Evolutionary conservation across 2,329 filamentous ascomycete species (phyloP).

Genomic region (Thermothelomyces thermophilus): DNA sequence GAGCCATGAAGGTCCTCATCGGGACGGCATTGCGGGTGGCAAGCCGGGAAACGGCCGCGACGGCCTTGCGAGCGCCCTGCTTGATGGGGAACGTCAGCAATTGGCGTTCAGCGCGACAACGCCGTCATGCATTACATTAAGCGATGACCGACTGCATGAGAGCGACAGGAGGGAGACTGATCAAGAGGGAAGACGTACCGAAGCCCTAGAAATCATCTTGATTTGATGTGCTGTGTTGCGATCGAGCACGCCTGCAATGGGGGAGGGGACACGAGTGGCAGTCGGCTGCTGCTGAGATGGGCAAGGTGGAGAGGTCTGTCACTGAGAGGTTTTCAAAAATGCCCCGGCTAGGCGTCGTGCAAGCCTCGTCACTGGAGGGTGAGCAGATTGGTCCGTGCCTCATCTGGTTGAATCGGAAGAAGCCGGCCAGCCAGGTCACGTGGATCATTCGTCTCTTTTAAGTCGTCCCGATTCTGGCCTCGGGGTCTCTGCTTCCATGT

Average conservation of each 20-base stretch:
- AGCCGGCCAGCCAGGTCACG: slow-evolving; percentile 22
- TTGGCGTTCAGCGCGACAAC: slow-evolving; percentile 16
- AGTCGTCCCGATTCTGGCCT: too few relatives aligned
- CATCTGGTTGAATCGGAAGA: slow-evolving; percentile 13
- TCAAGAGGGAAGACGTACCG: slow-evolving; percentile 39
- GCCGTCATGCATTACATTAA: background rate
- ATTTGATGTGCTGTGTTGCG: slow-evolving; percentile 40
- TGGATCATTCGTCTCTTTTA: slow-evolving; percentile 8
- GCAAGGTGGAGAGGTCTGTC: slow-evolving; percentile 27
- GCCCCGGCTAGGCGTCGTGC: slow-evolving; percentile 21
- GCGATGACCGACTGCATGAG: background rate
- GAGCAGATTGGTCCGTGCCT: slow-evolving; percentile 15
- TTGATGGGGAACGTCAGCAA: slow-evolving; percentile 26
- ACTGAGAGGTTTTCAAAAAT: slow-evolving; percentile 42
- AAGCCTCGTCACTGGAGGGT: slow-evolving; percentile 11
- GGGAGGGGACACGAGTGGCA: slow-evolving; percentile 25
- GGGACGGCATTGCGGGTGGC: slow-evolving; percentile 42
- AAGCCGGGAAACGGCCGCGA: slow-evolving; percentile 44
- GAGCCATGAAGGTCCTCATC: slow-evolving; percentile 52
- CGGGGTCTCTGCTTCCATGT: background rate
- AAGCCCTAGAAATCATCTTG: slow-evolving; percentile 53
- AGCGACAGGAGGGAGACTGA: slow-evolving; percentile 1
- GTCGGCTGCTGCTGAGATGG: slow-evolving; percentile 20
- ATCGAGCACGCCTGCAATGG: slow-evolving; percentile 31
- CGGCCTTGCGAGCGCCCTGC: slow-evolving; percentile 45